Evolutionary conservation across 108 stramenopile genomes (phyloP).

Genomic region (Skeletonema tropicum): DNA sequence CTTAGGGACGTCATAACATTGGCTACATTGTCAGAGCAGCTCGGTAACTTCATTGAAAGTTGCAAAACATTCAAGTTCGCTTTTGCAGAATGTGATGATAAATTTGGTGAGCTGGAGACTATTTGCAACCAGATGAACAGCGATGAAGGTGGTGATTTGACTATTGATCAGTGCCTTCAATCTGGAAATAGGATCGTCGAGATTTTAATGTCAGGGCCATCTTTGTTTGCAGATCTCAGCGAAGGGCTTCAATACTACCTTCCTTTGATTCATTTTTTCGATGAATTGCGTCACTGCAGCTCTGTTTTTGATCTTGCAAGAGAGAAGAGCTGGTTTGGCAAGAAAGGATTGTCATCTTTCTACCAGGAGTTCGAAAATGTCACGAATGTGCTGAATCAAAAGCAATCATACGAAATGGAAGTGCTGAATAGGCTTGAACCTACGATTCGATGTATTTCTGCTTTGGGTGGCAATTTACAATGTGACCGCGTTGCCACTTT

Average conservation of each 20-base stretch:
- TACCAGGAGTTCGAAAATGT: slow-evolving; percentile 29
- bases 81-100: slow-evolving; percentile 7
- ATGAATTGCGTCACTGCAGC: slow-evolving; percentile 16
- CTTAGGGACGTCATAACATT: not conserved
- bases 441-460: slow-evolving; percentile 15
- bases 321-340: slow-evolving; percentile 29
- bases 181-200: not conserved
- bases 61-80: slow-evolving; percentile 18
- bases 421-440: slow-evolving; percentile 24
- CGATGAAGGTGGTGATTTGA: slow-evolving; percentile 7
- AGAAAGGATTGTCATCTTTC: slow-evolving; percentile 19
- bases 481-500: slow-evolving; percentile 5
- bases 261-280: slow-evolving; percentile 15
- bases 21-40: not conserved
- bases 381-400: slow-evolving; percentile 20
- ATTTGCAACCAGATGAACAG: slow-evolving; percentile 5
- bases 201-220: not conserved
- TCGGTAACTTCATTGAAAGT: not conserved
- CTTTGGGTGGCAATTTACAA: slow-evolving; percentile 8
- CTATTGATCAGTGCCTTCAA: not conserved
- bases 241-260: slow-evolving; percentile 11
- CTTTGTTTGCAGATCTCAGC: not conserved
- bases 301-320: slow-evolving; percentile 13
- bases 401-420: slow-evolving; percentile 22
- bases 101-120: slow-evolving; percentile 4